Evolutionary conservation across 202 grass and related monocot genomes (phyloP), one percentile per base, ranked within the genome.

Genomic region (Panicum virgatum): DNA sequence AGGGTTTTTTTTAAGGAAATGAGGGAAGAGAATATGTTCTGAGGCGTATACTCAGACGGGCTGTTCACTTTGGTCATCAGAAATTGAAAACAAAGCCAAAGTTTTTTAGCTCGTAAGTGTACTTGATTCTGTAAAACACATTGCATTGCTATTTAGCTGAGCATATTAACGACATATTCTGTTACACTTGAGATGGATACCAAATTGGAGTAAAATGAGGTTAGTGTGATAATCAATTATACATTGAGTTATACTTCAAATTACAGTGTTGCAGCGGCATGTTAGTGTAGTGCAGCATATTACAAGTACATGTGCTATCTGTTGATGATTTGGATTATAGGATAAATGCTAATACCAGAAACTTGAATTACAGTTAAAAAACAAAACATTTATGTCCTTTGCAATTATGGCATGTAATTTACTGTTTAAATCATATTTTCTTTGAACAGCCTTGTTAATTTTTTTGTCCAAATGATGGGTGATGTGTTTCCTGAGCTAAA

Each of bases 1-100:
- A 64, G 0, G 22, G 7, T 65, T 1, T 23, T 85, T 57, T 32
- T 85, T 76, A 76, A 97, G 92, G 96, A 61, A 99, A 99, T 69
- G 96, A 99, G 73, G 96, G 96, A 59, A 84, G 96, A 39, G 96
- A 99, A 65, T 99, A 99, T 90, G 96, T 99, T 76, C 90, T 99
- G 27, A 92, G 96, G 82, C 90, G 96, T 62, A 96, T 99, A 86
- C 92, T 99, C 69, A 90, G 92, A 83, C 90, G 96, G 26, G 96
- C 90, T 47, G 96, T 98, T 83, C 92, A 94, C 62, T 98, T 96
- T 90, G 96, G 92, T 75, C 89, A 94, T 78, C 90, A 98, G 76
- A 92, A 96, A 63, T 56, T 98, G 68, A 98, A 89, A 58, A 87
- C 91, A 79, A 90, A 91, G 62, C 77, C 90, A 85, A 89, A 89